phyloP scores from a whole-genome alignment of 768 basidiomycete species.

The Lentinula raphanica region DNA sequence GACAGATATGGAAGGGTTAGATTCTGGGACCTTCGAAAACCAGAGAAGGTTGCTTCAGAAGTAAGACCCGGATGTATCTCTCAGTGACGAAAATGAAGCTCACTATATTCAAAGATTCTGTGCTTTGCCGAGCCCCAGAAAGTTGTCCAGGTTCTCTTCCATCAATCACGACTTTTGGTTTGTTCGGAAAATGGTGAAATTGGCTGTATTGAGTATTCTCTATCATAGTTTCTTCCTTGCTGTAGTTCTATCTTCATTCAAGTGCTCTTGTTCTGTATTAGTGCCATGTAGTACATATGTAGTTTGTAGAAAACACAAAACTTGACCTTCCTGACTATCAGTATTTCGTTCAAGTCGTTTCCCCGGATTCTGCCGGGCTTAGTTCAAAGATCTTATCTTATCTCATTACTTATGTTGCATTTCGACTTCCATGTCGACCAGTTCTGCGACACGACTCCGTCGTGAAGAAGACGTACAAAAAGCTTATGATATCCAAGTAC shows the following conservation, averaged over 20 bases:
- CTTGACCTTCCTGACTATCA: too few relatives aligned
- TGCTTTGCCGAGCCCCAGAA: conserved; percentile 29
- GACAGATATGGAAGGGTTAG: conserved; percentile 36
- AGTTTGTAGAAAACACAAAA: too few relatives aligned
- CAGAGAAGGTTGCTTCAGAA: conserved; percentile 17
- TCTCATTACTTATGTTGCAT: not conserved
- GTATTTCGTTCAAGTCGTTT: too few relatives aligned
- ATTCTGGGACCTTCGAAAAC: conserved; percentile 45
- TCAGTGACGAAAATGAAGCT: not conserved
- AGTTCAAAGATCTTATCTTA: not conserved
- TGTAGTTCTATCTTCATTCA: not conserved
- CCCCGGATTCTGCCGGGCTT: not conserved
- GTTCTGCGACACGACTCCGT: conserved; percentile 28
- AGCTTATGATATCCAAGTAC: conserved; percentile 56
- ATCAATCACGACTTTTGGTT: conserved; percentile 27
- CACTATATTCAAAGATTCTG: conserved; percentile 20
- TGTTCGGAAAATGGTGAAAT: conserved; percentile 35
- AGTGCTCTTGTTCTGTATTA: not conserved
- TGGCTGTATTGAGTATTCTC: conserved; percentile 16
- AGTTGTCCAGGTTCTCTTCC: conserved; percentile 32
- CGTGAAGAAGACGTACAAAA: conserved; percentile 50
- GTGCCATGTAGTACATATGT: too few relatives aligned
- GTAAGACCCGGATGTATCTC: conserved; percentile 13
- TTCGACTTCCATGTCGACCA: conserved; percentile 17
- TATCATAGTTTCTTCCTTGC: not conserved